A percentile compares a stretch with the other conserved stretches of the same genome.
phyloP scores from a whole-genome alignment of 106 monocot genomes.

The Ottelia alismoides region DNA sequence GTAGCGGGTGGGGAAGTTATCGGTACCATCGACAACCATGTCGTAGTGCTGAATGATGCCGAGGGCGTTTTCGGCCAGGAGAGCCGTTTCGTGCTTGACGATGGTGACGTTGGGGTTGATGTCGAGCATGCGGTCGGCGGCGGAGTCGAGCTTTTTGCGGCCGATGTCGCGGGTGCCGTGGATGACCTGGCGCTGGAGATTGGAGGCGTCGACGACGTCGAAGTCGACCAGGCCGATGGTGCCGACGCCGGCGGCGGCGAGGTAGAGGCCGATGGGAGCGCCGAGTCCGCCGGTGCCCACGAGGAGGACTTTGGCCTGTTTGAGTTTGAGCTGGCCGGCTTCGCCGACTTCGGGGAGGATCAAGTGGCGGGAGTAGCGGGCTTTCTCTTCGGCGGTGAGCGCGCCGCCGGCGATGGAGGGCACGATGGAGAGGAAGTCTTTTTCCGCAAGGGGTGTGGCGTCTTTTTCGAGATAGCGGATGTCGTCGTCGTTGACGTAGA shows the following conservation, averaged over 20 bases:
- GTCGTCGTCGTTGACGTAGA: too few species aligned
- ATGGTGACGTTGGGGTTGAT: neutral
- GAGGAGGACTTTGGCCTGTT: neutral
- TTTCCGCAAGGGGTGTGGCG: too few species aligned
- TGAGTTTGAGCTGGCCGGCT: neutral
- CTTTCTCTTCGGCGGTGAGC: neutral
- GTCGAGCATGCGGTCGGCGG: neutral
- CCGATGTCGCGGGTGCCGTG: neutral
- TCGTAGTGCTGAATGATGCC: neutral
- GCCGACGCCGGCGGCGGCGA: neutral
- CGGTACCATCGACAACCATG: neutral
- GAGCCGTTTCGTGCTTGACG: neutral
- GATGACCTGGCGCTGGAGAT: neutral
- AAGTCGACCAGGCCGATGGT: neutral
- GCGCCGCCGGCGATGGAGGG: too few species aligned
- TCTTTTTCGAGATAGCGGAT: too few species aligned
- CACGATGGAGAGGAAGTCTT: too few species aligned
- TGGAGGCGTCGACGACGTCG: neutral
- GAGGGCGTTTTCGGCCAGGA: neutral
- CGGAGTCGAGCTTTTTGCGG: neutral
- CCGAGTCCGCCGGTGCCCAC: neutral
- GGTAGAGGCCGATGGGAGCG: neutral
- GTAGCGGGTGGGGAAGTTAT: neutral
- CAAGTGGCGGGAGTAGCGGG: neutral
- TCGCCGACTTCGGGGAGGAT: neutral